Conservation (phyloP, 1,284 basidiomycete species). For the Leccinum subspadiceum region DNA sequence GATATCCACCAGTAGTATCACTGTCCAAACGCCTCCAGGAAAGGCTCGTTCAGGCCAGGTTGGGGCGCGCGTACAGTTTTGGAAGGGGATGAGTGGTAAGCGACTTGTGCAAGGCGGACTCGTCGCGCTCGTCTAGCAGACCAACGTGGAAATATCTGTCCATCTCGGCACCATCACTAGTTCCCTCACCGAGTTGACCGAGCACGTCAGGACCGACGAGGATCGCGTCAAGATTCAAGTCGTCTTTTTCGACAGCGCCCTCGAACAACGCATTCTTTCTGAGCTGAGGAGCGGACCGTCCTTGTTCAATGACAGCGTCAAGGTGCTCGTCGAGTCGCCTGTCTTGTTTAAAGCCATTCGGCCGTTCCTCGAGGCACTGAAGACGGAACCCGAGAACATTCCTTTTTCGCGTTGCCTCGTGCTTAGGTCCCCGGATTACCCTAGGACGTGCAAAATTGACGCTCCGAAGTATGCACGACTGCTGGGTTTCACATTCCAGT, state of each 20-base stretch:
- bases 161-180: constrained; percentile 51
- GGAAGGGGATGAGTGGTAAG: no score
- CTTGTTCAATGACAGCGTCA: constrained; percentile 9
- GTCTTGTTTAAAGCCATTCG: constrained; percentile 61
- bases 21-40: constrained; percentile 39
- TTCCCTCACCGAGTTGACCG: constrained; percentile 14
- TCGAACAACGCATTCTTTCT: constrained; percentile 46
- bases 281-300: constrained; percentile 27
- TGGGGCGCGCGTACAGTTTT: no score
- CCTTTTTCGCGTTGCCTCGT: constrained; percentile 56
- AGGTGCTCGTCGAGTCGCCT: constrained; percentile 53
- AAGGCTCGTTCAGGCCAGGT: no score
- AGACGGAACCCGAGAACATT: constrained; percentile 47
- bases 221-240: constrained; percentile 34
- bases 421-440: constrained; percentile 35
- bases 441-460: constrained; percentile 37
- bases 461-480: constrained; percentile 48
- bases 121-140: constrained; percentile 37
- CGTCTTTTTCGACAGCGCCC: constrained; percentile 50
- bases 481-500: constrained; percentile 49
- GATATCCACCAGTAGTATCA: constrained; percentile 41
- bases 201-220: no score
- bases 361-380: constrained; percentile 59
- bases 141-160: constrained; percentile 31
- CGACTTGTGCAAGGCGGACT: no score